These are phyloP conservation scores for Phytopythium cucurbitacearum DNA, from an alignment of 352 stramenopile genomes.

Conservation along the genomic window DNA sequence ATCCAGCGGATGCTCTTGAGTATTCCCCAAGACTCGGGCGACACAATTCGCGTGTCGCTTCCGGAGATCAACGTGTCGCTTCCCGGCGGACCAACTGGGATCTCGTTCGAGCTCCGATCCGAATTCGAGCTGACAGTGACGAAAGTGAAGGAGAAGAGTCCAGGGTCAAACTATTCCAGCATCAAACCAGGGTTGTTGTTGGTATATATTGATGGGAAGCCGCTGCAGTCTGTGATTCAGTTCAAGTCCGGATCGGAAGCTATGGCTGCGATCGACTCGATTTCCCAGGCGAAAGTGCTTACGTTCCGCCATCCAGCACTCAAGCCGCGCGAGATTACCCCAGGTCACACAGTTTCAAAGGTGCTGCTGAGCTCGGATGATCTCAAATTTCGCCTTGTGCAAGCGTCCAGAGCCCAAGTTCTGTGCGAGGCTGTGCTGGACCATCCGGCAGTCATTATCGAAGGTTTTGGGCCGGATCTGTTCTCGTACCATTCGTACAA, in stretches of 20 bases:
- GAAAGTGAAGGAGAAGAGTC: conserved; percentile 27
- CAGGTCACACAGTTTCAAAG: conserved; percentile 41
- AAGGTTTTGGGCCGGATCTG: conserved; percentile 69
- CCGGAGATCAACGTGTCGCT: conserved; percentile 81
- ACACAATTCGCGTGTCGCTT: conserved; percentile 73
- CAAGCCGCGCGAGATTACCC: conserved; percentile 50
- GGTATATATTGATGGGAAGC: conserved; percentile 65
- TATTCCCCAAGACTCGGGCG: conserved; percentile 58
- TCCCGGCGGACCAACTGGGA: conserved; percentile 50
- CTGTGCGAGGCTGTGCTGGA: conserved; percentile 56
- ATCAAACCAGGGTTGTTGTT: conserved; percentile 72
- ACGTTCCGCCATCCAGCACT: conserved; percentile 78
- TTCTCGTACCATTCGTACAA: conserved; percentile 84
- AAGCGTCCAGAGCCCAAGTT: conserved; percentile 52
- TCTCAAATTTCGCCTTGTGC: conserved; percentile 67
- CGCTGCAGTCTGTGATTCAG: conserved; percentile 38
- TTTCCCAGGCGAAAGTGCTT: conserved; percentile 45
- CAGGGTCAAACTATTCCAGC: conserved; percentile 54
- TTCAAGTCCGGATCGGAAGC: conserved; percentile 53
- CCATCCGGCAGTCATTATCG: conserved; percentile 45
- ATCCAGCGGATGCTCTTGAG: conserved; percentile 20
- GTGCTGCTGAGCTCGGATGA: conserved; percentile 50
- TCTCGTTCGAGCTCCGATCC: conserved; percentile 50
- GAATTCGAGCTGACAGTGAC: conserved; percentile 10
- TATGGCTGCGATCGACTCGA: conserved; percentile 48